Conservation (phyloP, 2,329 filamentous ascomycete genomes). For the Cucurbitaria berberidis region DNA sequence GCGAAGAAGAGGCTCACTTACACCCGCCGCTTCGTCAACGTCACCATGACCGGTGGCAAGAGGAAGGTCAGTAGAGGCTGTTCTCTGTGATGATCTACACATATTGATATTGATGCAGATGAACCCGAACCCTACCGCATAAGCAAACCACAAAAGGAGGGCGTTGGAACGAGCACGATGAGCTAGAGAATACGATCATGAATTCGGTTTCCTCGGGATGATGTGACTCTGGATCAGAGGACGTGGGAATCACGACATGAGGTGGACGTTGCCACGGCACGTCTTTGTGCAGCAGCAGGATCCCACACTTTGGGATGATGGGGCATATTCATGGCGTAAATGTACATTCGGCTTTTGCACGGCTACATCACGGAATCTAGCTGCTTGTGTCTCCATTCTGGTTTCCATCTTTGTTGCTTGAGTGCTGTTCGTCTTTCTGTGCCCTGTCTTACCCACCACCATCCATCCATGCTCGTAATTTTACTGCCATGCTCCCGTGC, state of each 20-base stretch:
- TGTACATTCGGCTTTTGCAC: constrained; percentile 47
- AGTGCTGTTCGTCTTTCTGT: neutral
- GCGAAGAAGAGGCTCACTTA: constrained; percentile 97
- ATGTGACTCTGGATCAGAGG: constrained; percentile 51
- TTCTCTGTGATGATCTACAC: neutral
- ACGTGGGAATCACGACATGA: constrained; percentile 36
- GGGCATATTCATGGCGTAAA: constrained; percentile 50
- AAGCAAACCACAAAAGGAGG: constrained; percentile 46
- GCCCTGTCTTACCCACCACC: neutral
- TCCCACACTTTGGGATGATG: constrained; percentile 47
- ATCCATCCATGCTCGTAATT: neutral
- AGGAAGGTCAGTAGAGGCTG: constrained; percentile 73
- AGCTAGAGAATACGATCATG: constrained; percentile 44
- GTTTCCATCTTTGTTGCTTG: neutral
- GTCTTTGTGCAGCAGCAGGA: constrained; percentile 37
- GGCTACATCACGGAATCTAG: constrained; percentile 41
- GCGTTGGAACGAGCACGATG: constrained; percentile 39
- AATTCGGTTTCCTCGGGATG: constrained; percentile 45
- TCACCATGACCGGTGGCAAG: constrained; percentile 97
- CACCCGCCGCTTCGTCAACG: constrained; percentile 98
- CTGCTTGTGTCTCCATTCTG: constrained; percentile 31
- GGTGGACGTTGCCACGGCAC: constrained; percentile 38
- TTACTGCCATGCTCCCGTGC: neutral
- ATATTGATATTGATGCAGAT: constrained; percentile 60
- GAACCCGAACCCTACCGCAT: constrained; percentile 84